Evolutionary conservation across 2,329 filamentous ascomycete genomes (phyloP).

Genomic region (Paracoccidioides lutzii): DNA sequence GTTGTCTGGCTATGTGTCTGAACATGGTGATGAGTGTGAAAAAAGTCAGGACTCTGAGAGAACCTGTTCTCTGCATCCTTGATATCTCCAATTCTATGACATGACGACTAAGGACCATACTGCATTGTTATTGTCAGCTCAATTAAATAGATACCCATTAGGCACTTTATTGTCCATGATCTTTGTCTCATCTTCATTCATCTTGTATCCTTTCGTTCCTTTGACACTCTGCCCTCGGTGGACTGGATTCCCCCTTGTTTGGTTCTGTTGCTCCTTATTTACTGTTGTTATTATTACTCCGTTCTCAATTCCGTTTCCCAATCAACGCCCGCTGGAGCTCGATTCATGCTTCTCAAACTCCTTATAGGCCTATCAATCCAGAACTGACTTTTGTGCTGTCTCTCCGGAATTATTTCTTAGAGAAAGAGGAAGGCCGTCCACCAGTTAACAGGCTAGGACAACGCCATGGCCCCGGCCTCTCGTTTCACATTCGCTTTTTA

Average conservation of each 20-base stretch:
- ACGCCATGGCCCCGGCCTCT: background rate
- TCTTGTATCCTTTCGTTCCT: no score
- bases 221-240: no score
- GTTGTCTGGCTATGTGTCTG: background rate
- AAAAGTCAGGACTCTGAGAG: background rate
- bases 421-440: background rate
- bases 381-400: background rate
- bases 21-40: background rate
- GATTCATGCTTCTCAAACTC: background rate
- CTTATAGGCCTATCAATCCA: background rate
- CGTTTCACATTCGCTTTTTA: background rate
- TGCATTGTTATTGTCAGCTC: slow-evolving; percentile 6
- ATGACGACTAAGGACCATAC: slow-evolving; percentile 8
- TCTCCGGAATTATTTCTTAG: background rate
- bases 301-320: no score
- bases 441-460: background rate
- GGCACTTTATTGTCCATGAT: no score
- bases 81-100: background rate
- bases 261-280: no score
- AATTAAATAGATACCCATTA: no score
- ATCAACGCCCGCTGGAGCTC: background rate
- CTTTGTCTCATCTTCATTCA: no score
- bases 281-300: no score
- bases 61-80: background rate
- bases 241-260: no score